phyloP scores from a whole-genome alignment of 2,329 filamentous ascomycete genomes.

The Fusarium duplospermum region DNA sequence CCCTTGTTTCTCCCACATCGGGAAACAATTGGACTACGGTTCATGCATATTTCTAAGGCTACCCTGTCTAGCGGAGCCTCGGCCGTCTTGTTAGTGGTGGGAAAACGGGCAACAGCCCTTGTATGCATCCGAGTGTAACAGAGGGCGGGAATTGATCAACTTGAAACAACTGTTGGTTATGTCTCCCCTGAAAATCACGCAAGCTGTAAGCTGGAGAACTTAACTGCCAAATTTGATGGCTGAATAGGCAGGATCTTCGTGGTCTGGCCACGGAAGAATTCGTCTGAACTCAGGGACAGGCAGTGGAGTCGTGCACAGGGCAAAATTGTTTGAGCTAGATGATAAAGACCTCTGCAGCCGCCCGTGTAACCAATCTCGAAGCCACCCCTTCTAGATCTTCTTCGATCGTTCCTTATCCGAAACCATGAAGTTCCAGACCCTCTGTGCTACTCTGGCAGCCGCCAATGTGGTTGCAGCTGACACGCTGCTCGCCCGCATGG shows the following conservation, averaged over 20 bases:
- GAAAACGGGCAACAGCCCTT: constrained; percentile 4
- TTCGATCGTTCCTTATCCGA: not conserved
- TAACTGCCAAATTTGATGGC: constrained; percentile 5
- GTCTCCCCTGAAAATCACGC: not conserved
- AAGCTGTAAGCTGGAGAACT: not conserved
- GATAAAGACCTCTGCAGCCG: not conserved
- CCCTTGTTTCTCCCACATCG: not conserved
- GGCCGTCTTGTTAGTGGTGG: constrained; percentile 7
- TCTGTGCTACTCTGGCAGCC: constrained; percentile 30
- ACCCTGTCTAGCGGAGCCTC: not conserved
- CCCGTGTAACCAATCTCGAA: constrained; percentile 8
- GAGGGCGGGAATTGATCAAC: constrained; percentile 19
- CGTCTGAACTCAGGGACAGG: not conserved
- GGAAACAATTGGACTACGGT: not conserved
- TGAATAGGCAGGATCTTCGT: not conserved
- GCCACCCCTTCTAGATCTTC: not conserved
- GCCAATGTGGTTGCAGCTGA: constrained; percentile 29
- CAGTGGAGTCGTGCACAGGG: not conserved
- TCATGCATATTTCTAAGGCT: not conserved
- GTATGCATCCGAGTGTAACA: constrained; percentile 8
- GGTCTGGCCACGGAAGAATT: constrained; percentile 2
- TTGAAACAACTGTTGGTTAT: constrained; percentile 1
- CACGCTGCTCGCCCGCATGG: constrained; percentile 25
- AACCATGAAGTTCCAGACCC: constrained; percentile 36
- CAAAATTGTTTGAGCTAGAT: not conserved